These are phyloP conservation scores for Litsea cubeba DNA, from an alignment of 164 flowering plant species.

Conservation along the genomic window DNA sequence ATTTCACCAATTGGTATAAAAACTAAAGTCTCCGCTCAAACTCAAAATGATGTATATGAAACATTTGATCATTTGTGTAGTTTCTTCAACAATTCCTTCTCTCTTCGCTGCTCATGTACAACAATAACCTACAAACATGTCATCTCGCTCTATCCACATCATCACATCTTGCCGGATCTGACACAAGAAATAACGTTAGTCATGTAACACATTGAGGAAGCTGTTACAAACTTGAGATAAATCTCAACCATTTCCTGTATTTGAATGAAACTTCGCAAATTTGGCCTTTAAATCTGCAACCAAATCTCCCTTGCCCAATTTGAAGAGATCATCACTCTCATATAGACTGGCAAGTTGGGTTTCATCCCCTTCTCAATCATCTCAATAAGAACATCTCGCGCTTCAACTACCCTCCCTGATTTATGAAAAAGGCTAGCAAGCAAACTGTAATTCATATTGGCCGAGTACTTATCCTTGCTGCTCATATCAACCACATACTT, in stretches of 20 bases:
- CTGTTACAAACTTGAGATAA: not conserved
- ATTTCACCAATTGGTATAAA: not conserved
- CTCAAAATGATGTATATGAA: too few species aligned
- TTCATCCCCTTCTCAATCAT: constrained; percentile 61
- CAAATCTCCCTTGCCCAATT: constrained; percentile 24
- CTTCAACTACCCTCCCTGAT: constrained; percentile 31
- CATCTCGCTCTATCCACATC: not conserved
- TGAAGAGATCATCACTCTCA: constrained; percentile 28
- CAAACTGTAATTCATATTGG: constrained; percentile 44
- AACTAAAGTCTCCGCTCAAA: too few species aligned
- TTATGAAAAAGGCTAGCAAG: constrained; percentile 48
- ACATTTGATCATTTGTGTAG: too few species aligned
- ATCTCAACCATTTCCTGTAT: constrained; percentile 2
- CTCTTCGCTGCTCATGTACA: too few species aligned
- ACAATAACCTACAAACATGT: not conserved
- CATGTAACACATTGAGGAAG: not conserved
- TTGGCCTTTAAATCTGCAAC: constrained; percentile 33
- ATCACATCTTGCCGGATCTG: not conserved
- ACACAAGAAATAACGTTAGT: too few species aligned
- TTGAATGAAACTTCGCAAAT: constrained; percentile 26
- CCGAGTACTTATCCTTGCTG: constrained; percentile 23
- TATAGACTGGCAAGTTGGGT: constrained; percentile 44
- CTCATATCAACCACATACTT: constrained; percentile 36
- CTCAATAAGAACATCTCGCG: constrained; percentile 43
- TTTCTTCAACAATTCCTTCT: too few species aligned